These are phyloP conservation scores for Liriodendron chinense DNA, from an alignment of 164 flowering plant genomes.

Conservation along the genomic window DNA sequence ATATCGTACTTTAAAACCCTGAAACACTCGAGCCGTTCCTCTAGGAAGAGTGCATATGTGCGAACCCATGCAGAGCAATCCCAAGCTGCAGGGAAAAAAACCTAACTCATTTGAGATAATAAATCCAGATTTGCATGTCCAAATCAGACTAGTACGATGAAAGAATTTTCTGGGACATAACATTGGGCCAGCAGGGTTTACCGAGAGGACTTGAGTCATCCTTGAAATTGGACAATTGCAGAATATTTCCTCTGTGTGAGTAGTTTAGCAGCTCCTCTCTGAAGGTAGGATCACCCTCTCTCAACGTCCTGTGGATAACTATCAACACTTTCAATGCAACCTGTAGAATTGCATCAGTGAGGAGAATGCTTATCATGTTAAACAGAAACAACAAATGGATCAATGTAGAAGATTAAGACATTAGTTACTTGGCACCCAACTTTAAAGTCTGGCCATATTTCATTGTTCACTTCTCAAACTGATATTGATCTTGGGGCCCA, in stretches of 20 bases:
- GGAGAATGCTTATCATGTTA: not conserved
- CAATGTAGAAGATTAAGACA: not conserved
- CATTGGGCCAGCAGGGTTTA: constrained; percentile 17
- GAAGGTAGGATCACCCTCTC: constrained; percentile 99
- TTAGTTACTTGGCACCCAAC: not conserved
- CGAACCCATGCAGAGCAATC: constrained; percentile 99
- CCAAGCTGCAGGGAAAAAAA: constrained; percentile 64
- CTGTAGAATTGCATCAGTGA: constrained; percentile 31
- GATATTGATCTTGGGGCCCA: not conserved
- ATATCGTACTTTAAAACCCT: constrained; percentile 76
- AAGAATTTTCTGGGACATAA: not conserved
- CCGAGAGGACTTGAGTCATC: constrained; percentile 96
- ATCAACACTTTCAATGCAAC: constrained; percentile 92
- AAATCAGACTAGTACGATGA: not conserved
- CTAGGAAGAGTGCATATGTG: constrained; percentile 89
- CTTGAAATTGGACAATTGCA: constrained; percentile 88
- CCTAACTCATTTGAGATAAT: not conserved
- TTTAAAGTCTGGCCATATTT: not conserved
- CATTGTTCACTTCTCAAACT: not conserved
- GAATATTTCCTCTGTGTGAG: constrained; percentile 61
- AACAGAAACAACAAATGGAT: not conserved
- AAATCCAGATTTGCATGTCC: not conserved
- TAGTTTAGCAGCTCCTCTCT: constrained; percentile 80
- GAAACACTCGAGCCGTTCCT: constrained; percentile 89
- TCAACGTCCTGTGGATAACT: constrained; percentile 86